A percentile compares a stretch with the other conserved stretches of the same genome.
These are phyloP conservation scores for Solanum raphanifolium DNA, from an alignment of 257 asterid genomes.

Conservation along the genomic window DNA sequence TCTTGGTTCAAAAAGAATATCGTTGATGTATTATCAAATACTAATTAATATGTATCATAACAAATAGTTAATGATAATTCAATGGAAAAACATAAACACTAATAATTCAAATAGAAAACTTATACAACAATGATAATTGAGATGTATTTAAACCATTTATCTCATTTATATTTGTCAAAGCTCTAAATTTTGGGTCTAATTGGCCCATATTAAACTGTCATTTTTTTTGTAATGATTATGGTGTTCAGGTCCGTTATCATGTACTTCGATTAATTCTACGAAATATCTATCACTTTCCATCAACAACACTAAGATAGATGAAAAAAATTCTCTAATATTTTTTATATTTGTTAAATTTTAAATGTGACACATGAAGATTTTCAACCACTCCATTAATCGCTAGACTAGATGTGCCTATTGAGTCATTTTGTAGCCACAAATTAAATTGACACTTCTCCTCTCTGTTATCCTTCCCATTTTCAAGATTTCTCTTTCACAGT, in stretches of 20 bases:
- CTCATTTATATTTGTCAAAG: neutral
- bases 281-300: too few relatives aligned
- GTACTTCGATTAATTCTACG: rapidly evolving
- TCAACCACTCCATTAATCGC: neutral
- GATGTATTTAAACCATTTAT: neutral
- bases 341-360: too few relatives aligned
- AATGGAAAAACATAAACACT: too few relatives aligned
- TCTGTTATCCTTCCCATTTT: neutral
- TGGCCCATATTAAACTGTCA: neutral
- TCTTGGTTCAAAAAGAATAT: too few relatives aligned
- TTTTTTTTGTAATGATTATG: too few relatives aligned
- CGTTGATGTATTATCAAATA: too few relatives aligned
- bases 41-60: neutral
- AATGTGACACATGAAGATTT: rapidly evolving
- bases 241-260: rapidly evolving
- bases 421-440: neutral
- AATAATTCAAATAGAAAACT: too few relatives aligned
- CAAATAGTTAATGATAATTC: too few relatives aligned
- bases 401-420: neutral
- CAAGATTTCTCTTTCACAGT: neutral
- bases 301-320: too few relatives aligned
- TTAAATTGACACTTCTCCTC: neutral
- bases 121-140: too few relatives aligned
- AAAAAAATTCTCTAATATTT: too few relatives aligned
- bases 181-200: neutral